Evolutionary conservation across 2,329 filamentous ascomycete species (phyloP).

Genomic region (Anthostomella pinea): DNA sequence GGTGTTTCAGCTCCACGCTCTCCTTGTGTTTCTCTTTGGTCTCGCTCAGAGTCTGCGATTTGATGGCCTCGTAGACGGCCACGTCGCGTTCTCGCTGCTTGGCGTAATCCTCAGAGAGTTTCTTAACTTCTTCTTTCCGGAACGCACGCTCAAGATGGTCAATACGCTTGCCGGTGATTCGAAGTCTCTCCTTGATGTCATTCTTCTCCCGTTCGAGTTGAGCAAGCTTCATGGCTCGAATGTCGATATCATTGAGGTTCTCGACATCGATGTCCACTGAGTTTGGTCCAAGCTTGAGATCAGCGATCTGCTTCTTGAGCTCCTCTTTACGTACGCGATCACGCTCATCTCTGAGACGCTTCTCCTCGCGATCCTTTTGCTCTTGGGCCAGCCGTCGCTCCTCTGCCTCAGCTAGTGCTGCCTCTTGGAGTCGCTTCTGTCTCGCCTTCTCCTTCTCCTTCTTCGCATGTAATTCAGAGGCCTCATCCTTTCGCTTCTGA

Average conservation of each 20-base stretch:
- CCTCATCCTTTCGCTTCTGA: constrained; percentile 94
- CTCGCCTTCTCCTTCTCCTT: constrained; percentile 91
- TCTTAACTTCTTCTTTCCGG: constrained; percentile 92
- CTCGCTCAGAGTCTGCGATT: constrained; percentile 73
- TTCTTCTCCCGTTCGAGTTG: constrained; percentile 98
- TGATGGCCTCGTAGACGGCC: constrained; percentile 76
- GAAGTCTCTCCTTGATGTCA: constrained; percentile 85
- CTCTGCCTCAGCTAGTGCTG: constrained; percentile 87
- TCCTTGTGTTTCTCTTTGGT: constrained; percentile 87
- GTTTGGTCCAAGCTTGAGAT: constrained; percentile 87
- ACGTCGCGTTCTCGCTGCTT: constrained; percentile 75
- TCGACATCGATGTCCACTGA: constrained; percentile 71
- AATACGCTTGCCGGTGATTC: constrained; percentile 90
- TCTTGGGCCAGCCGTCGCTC: constrained; percentile 86
- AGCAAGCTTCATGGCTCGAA: constrained; percentile 91
- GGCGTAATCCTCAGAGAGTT: constrained; percentile 81
- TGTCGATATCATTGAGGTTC: constrained; percentile 83
- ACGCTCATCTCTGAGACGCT: constrained; percentile 80
- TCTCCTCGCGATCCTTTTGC: constrained; percentile 84
- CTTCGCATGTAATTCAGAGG: constrained; percentile 81
- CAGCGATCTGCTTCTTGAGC: constrained; percentile 86
- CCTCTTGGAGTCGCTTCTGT: constrained; percentile 80
- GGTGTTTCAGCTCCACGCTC: constrained; percentile 89
- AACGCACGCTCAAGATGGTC: constrained; percentile 97
- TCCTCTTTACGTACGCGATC: constrained; percentile 90